phyloP scores from a whole-genome alignment of 352 stramenopile genomes.

The Blastocystis sp. region DNA sequence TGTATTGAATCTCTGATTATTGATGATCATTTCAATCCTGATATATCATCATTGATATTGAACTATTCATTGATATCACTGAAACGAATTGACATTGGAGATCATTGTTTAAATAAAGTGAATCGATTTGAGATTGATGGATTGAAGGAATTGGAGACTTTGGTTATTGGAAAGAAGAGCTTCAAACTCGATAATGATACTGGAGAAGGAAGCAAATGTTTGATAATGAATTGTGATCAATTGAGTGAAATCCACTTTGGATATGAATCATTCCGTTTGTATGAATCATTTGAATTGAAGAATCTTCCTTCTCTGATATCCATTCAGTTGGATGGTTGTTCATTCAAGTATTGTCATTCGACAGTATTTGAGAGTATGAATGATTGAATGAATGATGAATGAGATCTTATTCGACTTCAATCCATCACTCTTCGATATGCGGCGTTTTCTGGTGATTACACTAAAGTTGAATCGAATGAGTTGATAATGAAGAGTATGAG shows the following conservation, averaged over 20 bases:
- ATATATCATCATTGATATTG: no score
- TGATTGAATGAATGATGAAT: no score
- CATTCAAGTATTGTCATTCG: neutral
- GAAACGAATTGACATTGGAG: neutral
- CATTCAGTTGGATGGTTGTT: neutral
- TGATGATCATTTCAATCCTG: no score
- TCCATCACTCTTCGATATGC: no score
- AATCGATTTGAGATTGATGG: neutral
- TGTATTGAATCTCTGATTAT: no score
- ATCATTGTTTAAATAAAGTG: neutral
- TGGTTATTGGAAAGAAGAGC: neutral
- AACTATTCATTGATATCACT: neutral
- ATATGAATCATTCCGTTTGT: neutral
- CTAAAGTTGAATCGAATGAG: no score
- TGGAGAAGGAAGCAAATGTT: neutral
- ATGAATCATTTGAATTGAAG: neutral
- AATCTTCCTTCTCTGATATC: neutral
- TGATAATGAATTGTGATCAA: neutral
- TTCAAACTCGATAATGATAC: neutral
- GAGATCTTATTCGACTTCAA: no score
- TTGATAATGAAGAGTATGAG: no score
- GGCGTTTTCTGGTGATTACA: no score
- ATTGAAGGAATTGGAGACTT: neutral
- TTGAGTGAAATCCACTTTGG: neutral
- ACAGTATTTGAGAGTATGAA: neutral